Conservation (phyloP, 2,329 filamentous ascomycete species). For the Didymella arachidicola region DNA sequence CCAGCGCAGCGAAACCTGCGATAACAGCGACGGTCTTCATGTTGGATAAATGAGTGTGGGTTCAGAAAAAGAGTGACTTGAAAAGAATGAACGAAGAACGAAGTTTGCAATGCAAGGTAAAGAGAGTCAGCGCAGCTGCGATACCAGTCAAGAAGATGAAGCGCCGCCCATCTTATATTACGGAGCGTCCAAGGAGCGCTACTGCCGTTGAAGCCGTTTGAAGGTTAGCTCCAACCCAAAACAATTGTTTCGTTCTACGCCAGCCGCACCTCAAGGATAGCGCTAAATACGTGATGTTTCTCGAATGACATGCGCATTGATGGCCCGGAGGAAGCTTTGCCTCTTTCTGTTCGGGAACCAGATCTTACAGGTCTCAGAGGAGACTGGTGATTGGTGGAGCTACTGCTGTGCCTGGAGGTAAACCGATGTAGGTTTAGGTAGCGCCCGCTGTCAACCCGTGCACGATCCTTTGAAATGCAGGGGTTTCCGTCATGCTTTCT, state of each 20-base stretch:
- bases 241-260: constrained; percentile 40
- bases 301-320: constrained; percentile 32
- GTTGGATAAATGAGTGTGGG: constrained; percentile 21
- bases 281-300: constrained; percentile 31
- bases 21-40: constrained; percentile 42
- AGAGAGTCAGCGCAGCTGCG: constrained; percentile 47
- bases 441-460: constrained; percentile 26
- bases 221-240: constrained; percentile 29
- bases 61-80: constrained; percentile 30
- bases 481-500: constrained; percentile 22
- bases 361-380: constrained; percentile 25
- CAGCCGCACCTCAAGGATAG: constrained; percentile 28
- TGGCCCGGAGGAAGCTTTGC: constrained; percentile 28
- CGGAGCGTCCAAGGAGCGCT: constrained; percentile 18
- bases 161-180: constrained; percentile 33
- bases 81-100: constrained; percentile 38
- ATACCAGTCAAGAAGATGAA: constrained; percentile 21
- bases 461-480: constrained; percentile 31
- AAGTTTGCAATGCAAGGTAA: constrained; percentile 31
- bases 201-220: constrained; percentile 26
- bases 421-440: constrained; percentile 13
- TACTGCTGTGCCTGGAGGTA: constrained; percentile 25
- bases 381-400: constrained; percentile 28
- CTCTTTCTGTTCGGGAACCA: constrained; percentile 21
- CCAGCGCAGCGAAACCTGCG: constrained; percentile 37